phyloP scores from a whole-genome alignment of 306 rosid species.

The Abrus precatorius region DNA sequence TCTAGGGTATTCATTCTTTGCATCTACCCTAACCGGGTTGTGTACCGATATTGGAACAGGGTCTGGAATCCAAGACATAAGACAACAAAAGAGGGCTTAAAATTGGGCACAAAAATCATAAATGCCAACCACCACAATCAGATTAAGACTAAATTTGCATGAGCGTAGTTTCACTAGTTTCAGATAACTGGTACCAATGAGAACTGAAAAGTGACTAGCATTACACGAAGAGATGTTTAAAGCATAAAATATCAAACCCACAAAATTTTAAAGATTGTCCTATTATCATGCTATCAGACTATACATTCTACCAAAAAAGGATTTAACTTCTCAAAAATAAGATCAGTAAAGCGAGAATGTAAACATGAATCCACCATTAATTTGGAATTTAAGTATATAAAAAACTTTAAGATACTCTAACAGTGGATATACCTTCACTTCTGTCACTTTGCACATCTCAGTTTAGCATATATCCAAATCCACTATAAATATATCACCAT shows the following conservation, averaged over 20 bases:
- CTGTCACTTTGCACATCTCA: background rate
- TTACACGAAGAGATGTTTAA: slow-evolving; percentile 33
- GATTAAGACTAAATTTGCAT: slow-evolving; percentile 27
- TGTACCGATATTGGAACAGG: too few relatives aligned
- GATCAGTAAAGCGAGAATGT: background rate
- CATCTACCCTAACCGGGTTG: too few relatives aligned
- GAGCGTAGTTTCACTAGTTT: slow-evolving; percentile 5
- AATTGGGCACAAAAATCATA: slow-evolving; percentile 40
- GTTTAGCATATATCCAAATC: background rate
- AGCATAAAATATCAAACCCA: background rate
- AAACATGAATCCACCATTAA: background rate
- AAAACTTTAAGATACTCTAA: slow-evolving; percentile 9
- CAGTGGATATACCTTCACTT: background rate
- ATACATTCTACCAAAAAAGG: slow-evolving; percentile 15
- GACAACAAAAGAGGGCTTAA: background rate
- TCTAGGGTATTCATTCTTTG: too few relatives aligned
- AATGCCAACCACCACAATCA: slow-evolving; percentile 27
- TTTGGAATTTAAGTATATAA: background rate
- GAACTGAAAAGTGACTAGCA: background rate
- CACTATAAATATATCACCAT: slow-evolving; percentile 20
- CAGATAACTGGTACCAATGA: slow-evolving; percentile 17
- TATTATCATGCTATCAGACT: slow-evolving; percentile 15
- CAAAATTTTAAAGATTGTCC: slow-evolving; percentile 12
- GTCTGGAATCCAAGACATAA: too few relatives aligned
- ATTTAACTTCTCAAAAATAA: background rate